Evolutionary conservation across 208 protist genomes (phyloP).

Genomic region (Trypanosoma conorhini): DNA sequence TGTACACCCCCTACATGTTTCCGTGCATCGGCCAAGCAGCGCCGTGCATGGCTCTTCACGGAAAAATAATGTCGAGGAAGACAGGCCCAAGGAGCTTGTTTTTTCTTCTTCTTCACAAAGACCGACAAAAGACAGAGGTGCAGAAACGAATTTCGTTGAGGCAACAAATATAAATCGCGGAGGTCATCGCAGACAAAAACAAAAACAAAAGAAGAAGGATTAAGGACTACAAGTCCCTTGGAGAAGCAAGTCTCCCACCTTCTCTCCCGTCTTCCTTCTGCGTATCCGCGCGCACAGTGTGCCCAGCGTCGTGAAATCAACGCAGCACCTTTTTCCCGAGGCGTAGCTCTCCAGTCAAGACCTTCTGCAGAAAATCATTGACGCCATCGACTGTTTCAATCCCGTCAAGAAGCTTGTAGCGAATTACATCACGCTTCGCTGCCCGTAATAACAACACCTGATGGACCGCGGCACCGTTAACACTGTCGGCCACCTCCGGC

Average conservation of each 20-base stretch:
- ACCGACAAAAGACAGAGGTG: no score
- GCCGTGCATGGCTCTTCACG: no score
- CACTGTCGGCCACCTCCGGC: slow-evolving; percentile 3
- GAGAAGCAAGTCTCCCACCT: neutral
- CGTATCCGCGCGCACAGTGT: neutral
- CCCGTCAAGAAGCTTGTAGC: slow-evolving; percentile 24
- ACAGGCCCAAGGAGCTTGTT: no score
- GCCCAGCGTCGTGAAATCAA: neutral
- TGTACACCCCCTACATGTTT: no score
- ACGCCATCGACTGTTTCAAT: slow-evolving; percentile 12
- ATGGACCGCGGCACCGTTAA: neutral
- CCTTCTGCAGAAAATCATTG: slow-evolving; percentile 18
- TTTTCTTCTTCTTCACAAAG: no score
- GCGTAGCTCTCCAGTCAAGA: slow-evolving; percentile 15
- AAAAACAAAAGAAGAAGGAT: neutral
- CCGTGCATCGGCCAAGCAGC: no score
- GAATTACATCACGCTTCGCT: slow-evolving; percentile 22
- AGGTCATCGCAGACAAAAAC: neutral
- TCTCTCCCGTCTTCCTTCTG: slow-evolving; percentile 15
- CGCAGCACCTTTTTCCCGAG: slow-evolving; percentile 10
- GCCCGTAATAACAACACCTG: slow-evolving; percentile 22
- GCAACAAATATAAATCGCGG: neutral
- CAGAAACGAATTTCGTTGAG: neutral
- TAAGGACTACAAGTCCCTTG: neutral
- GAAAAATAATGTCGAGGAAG: no score